phyloP scores from a whole-genome alignment of 1,284 basidiomycete genomes.

The Volvariella surrecta region DNA sequence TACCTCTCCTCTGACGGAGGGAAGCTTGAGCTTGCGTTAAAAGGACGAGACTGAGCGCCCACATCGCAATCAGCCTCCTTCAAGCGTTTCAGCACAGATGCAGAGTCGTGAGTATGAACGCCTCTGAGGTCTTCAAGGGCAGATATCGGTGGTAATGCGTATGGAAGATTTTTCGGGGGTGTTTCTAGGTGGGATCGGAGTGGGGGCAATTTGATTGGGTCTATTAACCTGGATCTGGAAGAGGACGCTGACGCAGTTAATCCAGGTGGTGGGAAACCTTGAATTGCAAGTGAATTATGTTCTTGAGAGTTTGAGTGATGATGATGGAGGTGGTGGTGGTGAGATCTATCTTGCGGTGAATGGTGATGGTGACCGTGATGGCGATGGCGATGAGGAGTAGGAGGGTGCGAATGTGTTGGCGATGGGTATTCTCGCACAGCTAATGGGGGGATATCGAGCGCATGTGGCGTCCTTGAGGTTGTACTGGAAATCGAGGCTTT shows the following conservation, averaged over 20 bases:
- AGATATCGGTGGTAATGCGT: constrained; percentile 60
- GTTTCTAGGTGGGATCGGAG: constrained; percentile 30
- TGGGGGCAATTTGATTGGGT: constrained; percentile 43
- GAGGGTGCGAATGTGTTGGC: no score
- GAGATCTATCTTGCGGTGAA: neutral
- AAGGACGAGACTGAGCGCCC: constrained; percentile 10
- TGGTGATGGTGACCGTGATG: neutral
- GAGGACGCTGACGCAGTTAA: constrained; percentile 12
- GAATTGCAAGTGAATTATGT: no score
- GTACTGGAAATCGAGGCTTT: constrained; percentile 11
- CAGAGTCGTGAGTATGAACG: constrained; percentile 43
- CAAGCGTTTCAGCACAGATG: constrained; percentile 52
- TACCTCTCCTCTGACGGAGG: constrained; percentile 7
- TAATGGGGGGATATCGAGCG: constrained; percentile 32
- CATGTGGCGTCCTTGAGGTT: constrained; percentile 14
- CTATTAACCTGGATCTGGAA: constrained; percentile 13
- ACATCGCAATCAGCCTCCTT: constrained; percentile 35
- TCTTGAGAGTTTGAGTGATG: neutral
- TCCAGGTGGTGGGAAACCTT: neutral
- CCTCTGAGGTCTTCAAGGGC: constrained; percentile 51
- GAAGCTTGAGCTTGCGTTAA: constrained; percentile 15
- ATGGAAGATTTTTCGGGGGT: constrained; percentile 20
- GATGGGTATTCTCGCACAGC: constrained; percentile 13
- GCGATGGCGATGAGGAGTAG: no score
- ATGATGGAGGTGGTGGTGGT: constrained; percentile 11